phyloP scores from a whole-genome alignment of 768 basidiomycete genomes.

The Psilocybe tampanensis region DNA sequence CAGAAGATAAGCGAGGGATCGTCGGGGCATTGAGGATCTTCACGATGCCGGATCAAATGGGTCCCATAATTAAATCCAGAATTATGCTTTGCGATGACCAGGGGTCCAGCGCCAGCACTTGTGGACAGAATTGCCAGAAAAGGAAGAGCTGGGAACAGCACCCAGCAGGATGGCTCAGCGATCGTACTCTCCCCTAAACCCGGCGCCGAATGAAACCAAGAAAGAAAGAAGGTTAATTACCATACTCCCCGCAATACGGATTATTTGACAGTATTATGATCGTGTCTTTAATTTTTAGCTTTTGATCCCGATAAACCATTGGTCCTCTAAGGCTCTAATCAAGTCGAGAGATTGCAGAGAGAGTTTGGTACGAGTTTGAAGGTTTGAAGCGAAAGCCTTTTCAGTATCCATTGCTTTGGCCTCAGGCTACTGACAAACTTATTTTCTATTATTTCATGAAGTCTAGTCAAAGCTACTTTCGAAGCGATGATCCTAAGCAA shows the following conservation, averaged over 20 bases:
- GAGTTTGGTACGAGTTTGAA: neutral
- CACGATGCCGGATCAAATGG: neutral
- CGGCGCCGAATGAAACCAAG: conserved; percentile 10
- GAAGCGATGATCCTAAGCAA: no score
- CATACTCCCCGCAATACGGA: conserved; percentile 11
- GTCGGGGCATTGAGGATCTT: neutral
- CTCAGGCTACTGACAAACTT: no score
- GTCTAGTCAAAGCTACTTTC: no score
- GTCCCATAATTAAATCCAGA: neutral
- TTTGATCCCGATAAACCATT: conserved; percentile 21
- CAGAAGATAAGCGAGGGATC: no score
- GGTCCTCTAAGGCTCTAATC: neutral
- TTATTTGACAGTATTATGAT: conserved; percentile 13
- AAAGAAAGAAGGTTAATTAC: conserved; percentile 10
- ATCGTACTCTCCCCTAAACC: conserved; percentile 4
- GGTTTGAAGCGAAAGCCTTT: no score
- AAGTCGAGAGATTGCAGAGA: neutral
- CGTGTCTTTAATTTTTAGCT: conserved; percentile 10
- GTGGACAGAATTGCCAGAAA: conserved; percentile 9
- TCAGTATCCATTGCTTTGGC: no score
- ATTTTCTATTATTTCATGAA: no score
- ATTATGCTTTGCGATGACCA: neutral
- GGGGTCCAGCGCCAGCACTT: neutral
- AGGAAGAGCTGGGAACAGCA: conserved; percentile 5
- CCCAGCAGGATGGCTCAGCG: conserved; percentile 20